Base-by-base conservation (phyloP, 75 land plant species). In the Sequoiadendron giganteum region DNA sequence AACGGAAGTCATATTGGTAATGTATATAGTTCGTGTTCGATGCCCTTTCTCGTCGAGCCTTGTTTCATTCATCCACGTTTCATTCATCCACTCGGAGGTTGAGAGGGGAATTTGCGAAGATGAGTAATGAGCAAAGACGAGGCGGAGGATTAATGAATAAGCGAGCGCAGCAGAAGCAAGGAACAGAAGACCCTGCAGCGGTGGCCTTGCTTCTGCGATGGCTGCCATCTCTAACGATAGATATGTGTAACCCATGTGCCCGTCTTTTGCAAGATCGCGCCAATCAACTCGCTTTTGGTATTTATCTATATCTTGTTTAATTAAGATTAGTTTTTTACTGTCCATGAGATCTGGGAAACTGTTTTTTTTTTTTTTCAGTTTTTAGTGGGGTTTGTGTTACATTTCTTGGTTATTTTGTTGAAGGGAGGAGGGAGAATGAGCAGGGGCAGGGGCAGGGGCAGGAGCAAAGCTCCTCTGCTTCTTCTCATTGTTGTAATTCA, bases 341-440 rank as follows among this genome's bases (percentile, higher is more conserved):
- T 49, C 18, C 18, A 19, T n/a, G 18, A 18, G 30, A 30, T 48
- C 25, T 45, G 39, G 52, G 10, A 49, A 49, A 10, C 1, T 21
- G 19, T 52, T 55, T 45, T 39, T 14, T 49, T 2, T 30, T 21
- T 9, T 13, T 49, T 36, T n/a, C n/a, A 25, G 15, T 10, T 32
- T 49, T 85, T 87, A 16, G n/a, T 55, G 43, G 83, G 49, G 15
- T 47, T 32, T 32, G 43, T 30, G 25, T 30, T 9, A 6, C 21
- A 43, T 40, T 47, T 87, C 48, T 73, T n/a, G 56, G 25, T 32
- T 16, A 36, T 86, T 87, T 86, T 70, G 76, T 86, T 52, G 54
- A 77, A 72, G 87, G 85, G 39, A 87, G 52, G 80, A 40, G 25
- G 15, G 75, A 86, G 47, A 65, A 40, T 10, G 56, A n/a, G 39